Evolutionary conservation across 129 eudicot species (phyloP).

Genomic region (Flaveria trinervia): DNA sequence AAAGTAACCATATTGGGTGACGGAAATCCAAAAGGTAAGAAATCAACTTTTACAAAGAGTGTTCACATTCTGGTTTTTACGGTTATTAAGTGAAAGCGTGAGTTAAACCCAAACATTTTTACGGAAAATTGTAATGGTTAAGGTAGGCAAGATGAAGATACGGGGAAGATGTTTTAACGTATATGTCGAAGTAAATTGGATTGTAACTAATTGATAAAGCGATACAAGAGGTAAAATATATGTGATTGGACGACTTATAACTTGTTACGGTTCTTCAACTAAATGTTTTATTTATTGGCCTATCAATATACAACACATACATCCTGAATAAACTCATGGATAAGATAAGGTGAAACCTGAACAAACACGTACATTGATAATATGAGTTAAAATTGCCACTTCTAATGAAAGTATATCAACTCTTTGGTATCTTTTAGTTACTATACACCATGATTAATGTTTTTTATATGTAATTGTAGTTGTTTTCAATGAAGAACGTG

Average conservation of each 20-base stretch:
- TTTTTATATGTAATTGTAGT: constrained; percentile 34
- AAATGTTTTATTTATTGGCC: background rate
- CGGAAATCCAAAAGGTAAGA: constrained; percentile 67
- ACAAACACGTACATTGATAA: too few relatives aligned
- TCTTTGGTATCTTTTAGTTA: background rate
- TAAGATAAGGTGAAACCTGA: background rate
- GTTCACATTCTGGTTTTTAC: too few relatives aligned
- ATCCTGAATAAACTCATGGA: too few relatives aligned
- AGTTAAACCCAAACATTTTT: background rate
- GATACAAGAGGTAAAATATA: background rate
- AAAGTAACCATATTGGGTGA: constrained; percentile 65
- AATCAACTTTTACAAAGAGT: background rate
- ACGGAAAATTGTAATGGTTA: background rate
- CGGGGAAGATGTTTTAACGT: too few relatives aligned
- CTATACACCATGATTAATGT: background rate
- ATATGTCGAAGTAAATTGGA: background rate
- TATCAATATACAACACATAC: background rate
- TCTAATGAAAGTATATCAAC: background rate
- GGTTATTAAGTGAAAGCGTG: too few relatives aligned
- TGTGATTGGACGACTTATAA: background rate
- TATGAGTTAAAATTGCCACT: background rate
- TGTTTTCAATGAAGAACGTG: constrained; percentile 58
- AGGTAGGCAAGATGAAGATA: too few relatives aligned
- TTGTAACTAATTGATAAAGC: background rate
- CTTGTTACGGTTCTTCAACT: background rate